Conservation (phyloP, 257 asterid genomes). For the Solanum clarkiae region DNA sequence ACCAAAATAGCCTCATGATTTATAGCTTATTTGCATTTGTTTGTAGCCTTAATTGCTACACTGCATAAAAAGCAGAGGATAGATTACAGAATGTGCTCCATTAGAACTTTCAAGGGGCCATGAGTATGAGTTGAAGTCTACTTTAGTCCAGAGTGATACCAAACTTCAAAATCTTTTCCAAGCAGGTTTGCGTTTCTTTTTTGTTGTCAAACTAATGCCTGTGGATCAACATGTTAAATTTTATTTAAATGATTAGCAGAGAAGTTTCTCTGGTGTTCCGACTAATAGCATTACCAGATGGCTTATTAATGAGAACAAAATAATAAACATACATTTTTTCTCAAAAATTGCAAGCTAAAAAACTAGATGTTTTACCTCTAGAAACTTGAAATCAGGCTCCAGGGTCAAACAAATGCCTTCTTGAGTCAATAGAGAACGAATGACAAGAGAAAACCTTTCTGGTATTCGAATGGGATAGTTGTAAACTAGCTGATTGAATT, state of each 20-base stretch:
- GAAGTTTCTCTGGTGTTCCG: neutral
- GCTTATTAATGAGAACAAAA: neutral
- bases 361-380: conserved; percentile 53
- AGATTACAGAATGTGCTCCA: neutral
- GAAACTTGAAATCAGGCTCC: conserved; percentile 87
- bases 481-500: conserved; percentile 92
- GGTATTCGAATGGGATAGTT: conserved; percentile 96
- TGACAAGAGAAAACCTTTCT: conserved; percentile 97
- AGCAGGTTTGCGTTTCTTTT: neutral
- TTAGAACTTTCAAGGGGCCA: neutral
- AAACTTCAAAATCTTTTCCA: neutral
- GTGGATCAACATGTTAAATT: neutral
- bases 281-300: neutral
- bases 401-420: conserved; percentile 98
- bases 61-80: neutral
- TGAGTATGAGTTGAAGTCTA: neutral
- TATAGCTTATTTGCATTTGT: neutral
- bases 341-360: neutral
- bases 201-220: neutral
- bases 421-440: conserved; percentile 95
- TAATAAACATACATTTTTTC: neutral
- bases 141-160: neutral
- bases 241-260: neutral
- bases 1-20: neutral
- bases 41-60: neutral